phyloP scores from a whole-genome alignment of 352 stramenopile genomes.

The Phytophthora brassicae region DNA sequence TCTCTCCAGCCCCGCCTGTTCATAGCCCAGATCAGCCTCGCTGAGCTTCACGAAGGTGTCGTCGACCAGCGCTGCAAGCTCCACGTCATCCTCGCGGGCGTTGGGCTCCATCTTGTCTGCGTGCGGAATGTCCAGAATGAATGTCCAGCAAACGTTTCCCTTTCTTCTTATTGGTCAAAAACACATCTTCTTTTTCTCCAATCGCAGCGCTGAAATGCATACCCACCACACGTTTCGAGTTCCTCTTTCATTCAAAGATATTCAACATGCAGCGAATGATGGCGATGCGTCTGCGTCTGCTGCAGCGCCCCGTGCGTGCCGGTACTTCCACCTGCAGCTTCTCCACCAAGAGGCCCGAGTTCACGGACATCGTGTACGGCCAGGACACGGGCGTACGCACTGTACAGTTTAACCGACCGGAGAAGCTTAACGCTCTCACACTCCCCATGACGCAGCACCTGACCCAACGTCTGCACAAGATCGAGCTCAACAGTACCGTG shows the following conservation, averaged over 20 bases:
- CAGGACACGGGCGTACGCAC: constrained; percentile 78
- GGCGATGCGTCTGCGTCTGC: constrained; percentile 53
- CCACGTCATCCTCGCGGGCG: constrained; percentile 44
- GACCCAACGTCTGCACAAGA: constrained; percentile 83
- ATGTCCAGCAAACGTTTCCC: constrained; percentile 15
- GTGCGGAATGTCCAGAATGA: constrained; percentile 30
- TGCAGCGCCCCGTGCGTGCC: constrained; percentile 54
- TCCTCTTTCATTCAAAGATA: constrained; percentile 4
- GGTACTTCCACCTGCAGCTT: constrained; percentile 12
- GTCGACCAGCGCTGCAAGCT: constrained; percentile 40
- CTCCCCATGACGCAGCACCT: constrained; percentile 92
- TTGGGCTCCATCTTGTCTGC: no score
- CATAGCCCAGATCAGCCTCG: constrained; percentile 36
- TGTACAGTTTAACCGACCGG: constrained; percentile 91
- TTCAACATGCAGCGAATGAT: constrained; percentile 49
- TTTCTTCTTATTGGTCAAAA: constrained; percentile 27
- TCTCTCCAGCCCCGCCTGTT: constrained; percentile 4
- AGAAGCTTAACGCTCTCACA: constrained; percentile 91
- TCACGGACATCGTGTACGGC: constrained; percentile 72
- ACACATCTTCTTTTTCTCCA: constrained; percentile 14
- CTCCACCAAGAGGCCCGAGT: constrained; percentile 50
- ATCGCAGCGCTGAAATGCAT: constrained; percentile 13
- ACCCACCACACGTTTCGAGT: constrained; percentile 35
- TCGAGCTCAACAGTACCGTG: constrained; percentile 77
- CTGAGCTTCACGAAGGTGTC: constrained; percentile 47